Conservation (phyloP, 106 monocot genomes). For the Ottelia alismoides region DNA sequence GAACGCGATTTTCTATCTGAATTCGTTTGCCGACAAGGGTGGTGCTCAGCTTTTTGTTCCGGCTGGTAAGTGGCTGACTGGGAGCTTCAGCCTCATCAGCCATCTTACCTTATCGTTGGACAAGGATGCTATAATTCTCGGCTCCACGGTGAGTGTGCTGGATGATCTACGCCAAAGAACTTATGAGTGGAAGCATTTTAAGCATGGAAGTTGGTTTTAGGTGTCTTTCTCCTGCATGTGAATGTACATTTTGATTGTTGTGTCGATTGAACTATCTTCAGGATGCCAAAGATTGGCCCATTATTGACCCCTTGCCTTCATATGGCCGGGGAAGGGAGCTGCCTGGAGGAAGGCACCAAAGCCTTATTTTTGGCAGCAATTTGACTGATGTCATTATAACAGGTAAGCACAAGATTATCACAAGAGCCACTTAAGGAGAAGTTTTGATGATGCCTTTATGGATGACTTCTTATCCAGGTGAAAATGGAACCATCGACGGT, state of each 20-base stretch:
- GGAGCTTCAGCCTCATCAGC: constrained; percentile 60
- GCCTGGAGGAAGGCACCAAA: constrained; percentile 78
- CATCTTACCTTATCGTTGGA: constrained; percentile 54
- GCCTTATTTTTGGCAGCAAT: constrained; percentile 67
- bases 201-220: not conserved
- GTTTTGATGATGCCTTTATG: not conserved
- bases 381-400: constrained; percentile 81
- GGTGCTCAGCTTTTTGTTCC: constrained; percentile 74
- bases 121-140: constrained; percentile 51
- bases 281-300: constrained; percentile 71
- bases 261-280: constrained; percentile 10
- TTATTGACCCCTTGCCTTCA: constrained; percentile 84
- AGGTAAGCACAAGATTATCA: constrained; percentile 15
- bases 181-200: not conserved
- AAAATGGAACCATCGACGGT: constrained; percentile 85
- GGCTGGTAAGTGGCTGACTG: constrained; percentile 49
- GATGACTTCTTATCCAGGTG: constrained; percentile 27
- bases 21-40: constrained; percentile 50
- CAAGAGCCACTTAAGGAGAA: not conserved
- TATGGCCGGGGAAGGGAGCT: constrained; percentile 88
- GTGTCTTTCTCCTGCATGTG: not conserved
- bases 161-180: not conserved
- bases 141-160: constrained; percentile 39
- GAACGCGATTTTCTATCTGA: constrained; percentile 61
- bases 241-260: not conserved